Evolutionary conservation across 2,329 filamentous ascomycete species (phyloP).

Genomic region (Blastomyces gilchristii): DNA sequence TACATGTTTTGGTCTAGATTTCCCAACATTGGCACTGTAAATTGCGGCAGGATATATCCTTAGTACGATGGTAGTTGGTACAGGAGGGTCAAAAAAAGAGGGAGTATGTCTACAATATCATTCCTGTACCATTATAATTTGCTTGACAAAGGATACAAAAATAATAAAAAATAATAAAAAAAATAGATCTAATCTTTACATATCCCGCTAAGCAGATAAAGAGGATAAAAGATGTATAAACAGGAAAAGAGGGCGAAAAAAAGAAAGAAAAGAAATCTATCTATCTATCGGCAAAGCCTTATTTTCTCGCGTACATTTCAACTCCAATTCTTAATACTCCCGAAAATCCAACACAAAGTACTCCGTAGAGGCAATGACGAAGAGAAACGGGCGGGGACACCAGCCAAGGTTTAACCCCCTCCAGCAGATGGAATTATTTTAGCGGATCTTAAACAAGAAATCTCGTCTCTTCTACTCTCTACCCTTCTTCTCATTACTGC

Average conservation of each 20-base stretch:
- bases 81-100: neutral
- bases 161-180: neutral
- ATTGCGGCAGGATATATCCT: neutral
- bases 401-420: neutral
- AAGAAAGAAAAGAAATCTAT: neutral
- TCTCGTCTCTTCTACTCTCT: neutral
- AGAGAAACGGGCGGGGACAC: neutral
- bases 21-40: neutral
- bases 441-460: no score
- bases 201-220: neutral
- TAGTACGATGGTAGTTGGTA: neutral
- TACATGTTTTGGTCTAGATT: neutral
- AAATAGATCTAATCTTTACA: neutral
- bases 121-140: neutral
- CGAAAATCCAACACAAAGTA: neutral
- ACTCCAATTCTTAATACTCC: neutral
- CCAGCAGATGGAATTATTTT: neutral
- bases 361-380: no score
- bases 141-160: neutral
- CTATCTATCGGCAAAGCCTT: neutral
- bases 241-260: no score
- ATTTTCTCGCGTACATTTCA: neutral
- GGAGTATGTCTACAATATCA: neutral
- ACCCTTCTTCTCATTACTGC: neutral
- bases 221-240: neutral